A percentile compares a stretch with the other conserved stretches of the same genome.
Conservation (phyloP, 345 rosid species). For the Eucalyptus erythrocorys region DNA sequence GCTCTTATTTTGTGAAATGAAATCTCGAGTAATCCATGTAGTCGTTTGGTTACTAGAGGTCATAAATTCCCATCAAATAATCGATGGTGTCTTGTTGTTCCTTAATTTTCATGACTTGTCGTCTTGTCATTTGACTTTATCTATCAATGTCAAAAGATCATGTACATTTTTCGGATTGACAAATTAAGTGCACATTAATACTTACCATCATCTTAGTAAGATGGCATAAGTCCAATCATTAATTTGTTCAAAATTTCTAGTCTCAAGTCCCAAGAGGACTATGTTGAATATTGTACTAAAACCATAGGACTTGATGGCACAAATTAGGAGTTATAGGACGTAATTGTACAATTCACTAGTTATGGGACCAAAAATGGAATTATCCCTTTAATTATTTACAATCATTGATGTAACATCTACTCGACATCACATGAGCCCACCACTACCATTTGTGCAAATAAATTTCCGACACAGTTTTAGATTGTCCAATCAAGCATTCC, state of each 20-base stretch:
- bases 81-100: background rate
- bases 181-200: background rate
- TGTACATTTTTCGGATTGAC: background rate
- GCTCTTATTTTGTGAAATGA: background rate
- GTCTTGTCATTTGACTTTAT: background rate
- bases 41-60: background rate
- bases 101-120: background rate
- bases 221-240: background rate
- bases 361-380: background rate
- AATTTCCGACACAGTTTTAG: background rate
- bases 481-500: background rate
- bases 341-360: background rate
- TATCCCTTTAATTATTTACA: background rate
- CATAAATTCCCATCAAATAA: background rate
- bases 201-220: background rate
- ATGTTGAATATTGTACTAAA: background rate
- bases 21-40: background rate
- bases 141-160: background rate
- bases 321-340: background rate
- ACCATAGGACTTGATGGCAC: background rate
- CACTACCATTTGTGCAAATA: background rate
- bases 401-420: background rate
- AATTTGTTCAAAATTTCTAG: background rate
- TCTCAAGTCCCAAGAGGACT: background rate
- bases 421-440: background rate